A percentile compares a stretch with the other conserved stretches of the same genome.
These are phyloP conservation scores for Chiua virens DNA, from an alignment of 768 basidiomycete genomes.

Conservation along the genomic window DNA sequence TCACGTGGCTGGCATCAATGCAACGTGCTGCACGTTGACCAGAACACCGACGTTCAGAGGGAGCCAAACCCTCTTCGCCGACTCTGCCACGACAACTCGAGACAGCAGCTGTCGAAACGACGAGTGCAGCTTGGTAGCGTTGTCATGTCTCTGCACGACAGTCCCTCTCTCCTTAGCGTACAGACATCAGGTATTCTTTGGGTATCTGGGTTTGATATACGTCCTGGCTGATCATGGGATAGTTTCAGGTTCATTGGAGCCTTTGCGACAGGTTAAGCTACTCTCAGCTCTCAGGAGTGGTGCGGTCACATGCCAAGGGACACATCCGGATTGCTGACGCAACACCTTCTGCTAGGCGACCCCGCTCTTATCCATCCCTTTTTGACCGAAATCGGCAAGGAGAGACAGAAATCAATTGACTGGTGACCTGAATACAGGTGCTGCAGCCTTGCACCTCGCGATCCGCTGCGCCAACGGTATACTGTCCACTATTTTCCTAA, in stretches of 20 bases:
- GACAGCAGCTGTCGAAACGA: background rate
- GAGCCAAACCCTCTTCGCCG: background rate
- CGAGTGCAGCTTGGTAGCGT: slow-evolving; percentile 1
- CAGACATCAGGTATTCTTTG: slow-evolving; percentile 14
- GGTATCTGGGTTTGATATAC: background rate
- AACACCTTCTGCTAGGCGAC: slow-evolving; percentile 54
- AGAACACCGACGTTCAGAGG: slow-evolving; percentile 1
- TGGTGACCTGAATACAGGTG: slow-evolving; percentile 60
- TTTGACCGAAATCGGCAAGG: slow-evolving; percentile 71
- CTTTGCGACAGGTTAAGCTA: slow-evolving; percentile 64
- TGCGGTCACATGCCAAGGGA: slow-evolving; percentile 24
- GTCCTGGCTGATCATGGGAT: slow-evolving; percentile 4
- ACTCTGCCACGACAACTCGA: background rate
- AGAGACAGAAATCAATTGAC: slow-evolving; percentile 51
- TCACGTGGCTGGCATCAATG: slow-evolving; percentile 14
- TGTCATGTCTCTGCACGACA: slow-evolving; percentile 27
- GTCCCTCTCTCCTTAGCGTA: slow-evolving; percentile 18
- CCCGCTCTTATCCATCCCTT: slow-evolving; percentile 80
- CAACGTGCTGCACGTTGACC: slow-evolving; percentile 6
- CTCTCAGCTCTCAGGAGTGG: slow-evolving; percentile 63
- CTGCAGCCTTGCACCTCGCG: slow-evolving; percentile 77
- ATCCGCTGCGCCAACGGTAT: slow-evolving; percentile 78
- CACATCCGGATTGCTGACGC: background rate
- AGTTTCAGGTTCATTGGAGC: slow-evolving; percentile 31
- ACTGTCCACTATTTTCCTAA: background rate